Percentiles rank a stretch among this genome's conserved stretches.
Evolutionary conservation across 495 filamentous ascomycete genomes (phyloP).

Genomic region (Penicillium samsonianum): DNA sequence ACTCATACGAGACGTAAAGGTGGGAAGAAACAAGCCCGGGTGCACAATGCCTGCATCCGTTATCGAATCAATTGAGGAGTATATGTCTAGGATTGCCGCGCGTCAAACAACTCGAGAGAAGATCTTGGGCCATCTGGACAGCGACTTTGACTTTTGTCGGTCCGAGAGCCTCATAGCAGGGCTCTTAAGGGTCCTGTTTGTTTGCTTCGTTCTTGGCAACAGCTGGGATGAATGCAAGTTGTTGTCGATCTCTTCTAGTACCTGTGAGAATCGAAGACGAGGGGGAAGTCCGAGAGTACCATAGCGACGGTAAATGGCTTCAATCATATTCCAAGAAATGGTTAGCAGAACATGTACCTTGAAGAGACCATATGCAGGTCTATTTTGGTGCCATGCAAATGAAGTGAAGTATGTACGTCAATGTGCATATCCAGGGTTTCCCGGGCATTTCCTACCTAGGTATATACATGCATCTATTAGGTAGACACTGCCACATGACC

Average conservation of each 20-base stretch:
- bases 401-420: background rate
- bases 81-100: background rate
- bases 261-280: no score
- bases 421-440: no score
- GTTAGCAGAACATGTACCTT: background rate
- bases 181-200: background rate
- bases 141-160: background rate
- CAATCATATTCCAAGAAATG: background rate
- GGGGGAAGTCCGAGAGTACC: background rate
- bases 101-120: background rate
- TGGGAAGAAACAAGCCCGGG: background rate
- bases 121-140: background rate
- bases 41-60: background rate
- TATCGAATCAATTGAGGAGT: background rate
- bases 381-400: background rate
- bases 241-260: background rate
- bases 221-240: background rate
- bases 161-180: slow-evolving; percentile 1
- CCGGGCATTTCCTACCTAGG: no score
- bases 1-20: background rate
- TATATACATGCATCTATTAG: no score
- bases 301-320: background rate
- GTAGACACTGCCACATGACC: background rate
- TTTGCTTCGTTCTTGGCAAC: background rate
- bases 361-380: background rate